Evolutionary conservation across 768 basidiomycete species (phyloP), one percentile per base, ranked within the genome.

Genomic region (Boletus rex-veris): DNA sequence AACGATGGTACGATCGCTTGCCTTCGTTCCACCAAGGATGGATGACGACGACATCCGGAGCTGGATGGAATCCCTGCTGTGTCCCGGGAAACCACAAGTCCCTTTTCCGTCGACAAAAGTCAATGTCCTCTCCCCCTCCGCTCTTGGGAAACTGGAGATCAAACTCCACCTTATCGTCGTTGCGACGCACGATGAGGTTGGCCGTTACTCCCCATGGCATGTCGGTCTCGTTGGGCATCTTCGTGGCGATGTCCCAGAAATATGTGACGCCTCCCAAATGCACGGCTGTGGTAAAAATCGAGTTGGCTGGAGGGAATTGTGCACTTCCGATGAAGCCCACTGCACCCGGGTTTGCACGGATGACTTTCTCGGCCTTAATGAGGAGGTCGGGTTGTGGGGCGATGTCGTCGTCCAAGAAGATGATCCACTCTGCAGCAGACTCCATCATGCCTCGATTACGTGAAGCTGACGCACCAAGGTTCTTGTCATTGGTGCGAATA

Each of bases 121-220:
- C 79, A 12, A 84, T 82, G 37, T 85, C 82, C 54, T 86, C 83
- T 0, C 83, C 84, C 3, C 84, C 82, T 1, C 83, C 81, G 4
- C 82, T 85, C 67, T 82, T 84, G 4, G 83, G 84, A 58, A 81
- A 84, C 5, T 61, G 63, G 16, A 72, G 61, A 57, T 77, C 72
- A 59, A 73, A 85, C 40, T 60, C 58, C n/a, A 83, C 72, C 0
- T 70, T 74, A 42, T 83, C 81, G 3, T 70, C 58, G 33, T 71
- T 62, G 21, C 80, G 76, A 3, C 80, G 76, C 5, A 72, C 72
- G 21, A 83, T 77, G 16, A 84, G 73, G 58, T 83, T 84, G 1
- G 82, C 82, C 0, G 84, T 83, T 3, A 83, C 80, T 2, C 84
- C 83, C 83, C 84, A 85, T 0, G 83, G 82, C 36, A 84, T 61